These are phyloP conservation scores for Arabidopsis lyrata DNA, from an alignment of 441 rosid species.

Conservation along the genomic window DNA sequence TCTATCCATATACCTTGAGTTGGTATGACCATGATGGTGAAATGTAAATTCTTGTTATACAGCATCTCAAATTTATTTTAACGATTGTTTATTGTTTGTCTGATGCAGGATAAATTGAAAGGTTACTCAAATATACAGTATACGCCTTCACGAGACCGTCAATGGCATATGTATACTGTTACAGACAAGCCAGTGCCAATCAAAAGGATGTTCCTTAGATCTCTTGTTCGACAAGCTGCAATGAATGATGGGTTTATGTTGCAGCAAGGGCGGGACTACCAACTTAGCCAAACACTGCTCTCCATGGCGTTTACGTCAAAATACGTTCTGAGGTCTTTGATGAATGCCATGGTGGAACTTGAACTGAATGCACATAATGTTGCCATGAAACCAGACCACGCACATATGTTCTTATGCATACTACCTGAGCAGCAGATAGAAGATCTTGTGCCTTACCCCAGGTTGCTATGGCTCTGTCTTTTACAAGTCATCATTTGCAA, in stretches of 20 bases:
- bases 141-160: constrained; percentile 85
- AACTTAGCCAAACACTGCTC: constrained; percentile 51
- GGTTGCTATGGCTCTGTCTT: constrained; percentile 54
- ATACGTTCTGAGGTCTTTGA: constrained; percentile 84
- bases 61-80: background rate
- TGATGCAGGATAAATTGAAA: constrained; percentile 91
- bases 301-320: constrained; percentile 81
- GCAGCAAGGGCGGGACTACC: constrained; percentile 65
- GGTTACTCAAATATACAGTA: constrained; percentile 78
- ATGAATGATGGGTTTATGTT: constrained; percentile 66
- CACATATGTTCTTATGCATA: constrained; percentile 93
- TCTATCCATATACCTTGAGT: constrained; percentile 89
- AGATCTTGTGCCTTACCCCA: constrained; percentile 88
- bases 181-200: constrained; percentile 78
- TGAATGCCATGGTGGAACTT: constrained; percentile 96
- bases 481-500: constrained; percentile 18
- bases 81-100: constrained; percentile 28
- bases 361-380: constrained; percentile 92
- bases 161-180: constrained; percentile 93
- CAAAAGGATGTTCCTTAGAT: constrained; percentile 95
- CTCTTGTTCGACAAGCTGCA: constrained; percentile 85
- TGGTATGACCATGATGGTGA: constrained; percentile 60
- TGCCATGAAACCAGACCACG: constrained; percentile 82
- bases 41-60: constrained; percentile 9
- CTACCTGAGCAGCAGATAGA: constrained; percentile 84